Conservation (phyloP, 768 basidiomycete species). For the Xerocomus brunneocitrinus region DNA sequence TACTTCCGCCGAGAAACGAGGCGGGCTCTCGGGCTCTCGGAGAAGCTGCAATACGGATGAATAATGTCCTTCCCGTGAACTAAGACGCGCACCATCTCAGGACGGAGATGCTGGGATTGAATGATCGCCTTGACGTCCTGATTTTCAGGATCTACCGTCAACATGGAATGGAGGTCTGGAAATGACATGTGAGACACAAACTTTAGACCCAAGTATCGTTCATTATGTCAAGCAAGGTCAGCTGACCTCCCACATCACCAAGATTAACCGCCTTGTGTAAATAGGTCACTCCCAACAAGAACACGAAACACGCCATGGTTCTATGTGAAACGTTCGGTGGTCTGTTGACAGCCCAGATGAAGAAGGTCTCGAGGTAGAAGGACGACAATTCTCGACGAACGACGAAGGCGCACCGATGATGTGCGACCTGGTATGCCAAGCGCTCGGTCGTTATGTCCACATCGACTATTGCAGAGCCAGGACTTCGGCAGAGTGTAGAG, state of each 20-base stretch:
- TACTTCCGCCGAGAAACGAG: constrained; percentile 63
- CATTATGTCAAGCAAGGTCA: no score
- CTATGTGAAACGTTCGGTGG: constrained; percentile 57
- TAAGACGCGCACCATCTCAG: constrained; percentile 46
- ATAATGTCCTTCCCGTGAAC: not conserved
- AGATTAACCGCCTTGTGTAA: not conserved
- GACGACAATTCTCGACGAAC: constrained; percentile 46
- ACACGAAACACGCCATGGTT: constrained; percentile 59
- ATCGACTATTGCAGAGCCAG: constrained; percentile 50
- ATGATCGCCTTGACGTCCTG: constrained; percentile 61
- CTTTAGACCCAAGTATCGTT: no score
- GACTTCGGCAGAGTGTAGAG: constrained; percentile 31
- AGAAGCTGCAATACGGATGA: constrained; percentile 20
- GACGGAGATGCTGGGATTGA: constrained; percentile 45
- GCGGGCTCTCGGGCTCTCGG: constrained; percentile 40
- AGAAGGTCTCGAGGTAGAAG: constrained; percentile 44
- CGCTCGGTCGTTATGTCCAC: constrained; percentile 51
- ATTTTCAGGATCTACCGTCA: constrained; percentile 62
- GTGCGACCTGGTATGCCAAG: constrained; percentile 50
- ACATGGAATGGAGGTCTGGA: constrained; percentile 61
- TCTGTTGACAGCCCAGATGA: constrained; percentile 49
- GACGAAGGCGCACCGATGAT: constrained; percentile 61
- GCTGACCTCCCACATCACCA: not conserved
- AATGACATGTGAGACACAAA: not conserved
- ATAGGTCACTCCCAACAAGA: constrained; percentile 53